Evolutionary conservation across 768 basidiomycete species (phyloP), one percentile per base, ranked within the genome.

Genomic region (Tricholoma flavovirens): DNA sequence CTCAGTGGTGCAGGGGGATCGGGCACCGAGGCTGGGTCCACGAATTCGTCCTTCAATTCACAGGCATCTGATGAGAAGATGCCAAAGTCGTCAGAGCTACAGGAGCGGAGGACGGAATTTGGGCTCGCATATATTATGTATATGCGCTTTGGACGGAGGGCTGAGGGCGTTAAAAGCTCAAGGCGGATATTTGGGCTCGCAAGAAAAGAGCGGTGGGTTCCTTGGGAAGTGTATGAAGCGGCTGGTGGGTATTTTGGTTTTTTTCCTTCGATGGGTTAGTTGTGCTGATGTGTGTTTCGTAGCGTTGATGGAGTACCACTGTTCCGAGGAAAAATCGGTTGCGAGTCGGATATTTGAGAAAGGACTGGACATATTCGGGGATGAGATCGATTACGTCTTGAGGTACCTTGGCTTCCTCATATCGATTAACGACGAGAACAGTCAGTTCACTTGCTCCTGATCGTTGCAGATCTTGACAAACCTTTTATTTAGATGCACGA

Each of bases 291-390:
- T 53, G 4, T 43, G 36, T 4, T 52, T 57, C 51, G 15, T 66
- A 94, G 97, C 97, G 0, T 68, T 95, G 62, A 90, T 96, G 83
- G 97, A 98, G 69, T 97, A 97, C 65, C 93, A 97, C 67, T 90
- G 86, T 64, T 88, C 88, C 55, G 87, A 90, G 46, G 83, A 82
- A 58, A 82, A 77, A 56, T 72, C 81, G 3, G 86, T 98, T 24
- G 90, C 95, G 0, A 88, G 85, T 45, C 81, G 93, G 45, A 95
- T 99, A 58, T 98, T 96, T 67, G 95, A 98, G 70, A 88, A 90
- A 61, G 97, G 94, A 24, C 72, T 97, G 66, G 92, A 95, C 65
- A 72, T 77, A 12, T 97, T 90, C 67, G 82, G 83, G 2, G 84
- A 88, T 19, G 88, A 96, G 58, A 80, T 87, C 38, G 89, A 93